Base-by-base conservation (phyloP, 805 yeast species). In the Grigorovia jiainica region DNA sequence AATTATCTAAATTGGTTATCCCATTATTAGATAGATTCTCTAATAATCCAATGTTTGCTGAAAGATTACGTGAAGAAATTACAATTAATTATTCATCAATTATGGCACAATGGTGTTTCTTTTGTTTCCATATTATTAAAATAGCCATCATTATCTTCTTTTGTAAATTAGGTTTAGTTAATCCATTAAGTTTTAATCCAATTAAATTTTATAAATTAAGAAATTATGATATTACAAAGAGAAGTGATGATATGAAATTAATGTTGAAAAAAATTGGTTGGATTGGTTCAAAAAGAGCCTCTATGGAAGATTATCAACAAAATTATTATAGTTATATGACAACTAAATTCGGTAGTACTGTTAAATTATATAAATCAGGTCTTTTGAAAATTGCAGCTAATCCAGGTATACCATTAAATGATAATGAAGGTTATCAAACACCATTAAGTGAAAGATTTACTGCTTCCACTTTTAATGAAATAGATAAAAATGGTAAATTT, bases 271-370 rank as follows among this genome's bases (percentile, higher is more conserved):
- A 64, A 4, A 66, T 89, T 50, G 97, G 97, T 38, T 92, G 97
- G 97, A 87, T 96, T n/a, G 95, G 96, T 41, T 73, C 92, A 19
- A 82, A 79, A 61, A 79, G 79, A 51, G 82, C 82, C 11, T 72
- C 80, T 17, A 65, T 76, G 21, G 82, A 76, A 32, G 87, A 78
- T 48, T 90, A 81, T 71, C 75, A 75, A 54, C 82, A 78, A 47
- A 70, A 65, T 53, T 82, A 77, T 70, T 77, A 90, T 54, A 76
- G 79, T 39, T 65, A 64, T 51, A 72, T 73, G 54, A 75, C 83
- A 57, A 73, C 78, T 50, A 70, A 75, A 53, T 75, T 69, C 50
- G 96, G 95, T 44, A 85, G 87, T 19, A 68, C 85, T 52, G 74
- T 87, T 40, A 73, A 75, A 54, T 95, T 96, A 8, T 82, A 77